Base-by-base conservation (phyloP, 768 basidiomycete species). In the Boletus tylopilopsis region DNA sequence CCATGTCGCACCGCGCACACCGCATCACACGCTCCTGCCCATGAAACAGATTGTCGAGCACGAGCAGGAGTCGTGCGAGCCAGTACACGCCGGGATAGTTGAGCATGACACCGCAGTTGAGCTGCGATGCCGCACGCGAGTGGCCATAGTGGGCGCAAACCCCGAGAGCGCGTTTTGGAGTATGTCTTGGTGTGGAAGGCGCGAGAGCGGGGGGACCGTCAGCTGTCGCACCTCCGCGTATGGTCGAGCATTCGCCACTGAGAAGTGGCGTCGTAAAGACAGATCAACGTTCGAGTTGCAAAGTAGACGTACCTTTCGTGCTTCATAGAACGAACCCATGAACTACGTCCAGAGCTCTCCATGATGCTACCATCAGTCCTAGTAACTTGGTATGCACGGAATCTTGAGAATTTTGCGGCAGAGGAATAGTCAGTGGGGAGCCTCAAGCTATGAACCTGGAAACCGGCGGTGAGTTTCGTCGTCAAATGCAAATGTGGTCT, bases 111-210 rank as follows among this genome's bases (percentile, higher is more conserved):
- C 85, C 86, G 57, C 86, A 89, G 56, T 88, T 87, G 49, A 88
- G 70, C 58, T 91, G 89, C 3, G 87, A 82, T 1, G 84, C 79
- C 2, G 86, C 80, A 56, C 90, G 87, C 2, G 87, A 84, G 55
- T 87, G 82, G 2, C 89, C 87, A 62, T 90, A 93, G 63, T 93
- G 90, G 4, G 85, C 84, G 64, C 91, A 87, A 94, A 95, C 4
- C 90, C 87, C 0, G 87, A 86, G 2, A 92, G 74, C n/a, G 86
- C 86, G 48, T 86, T 91, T 64, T 91, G 89, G n/a, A 93, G 71
- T 6, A 88, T 89, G 62, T 92, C 90, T 57, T 91, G 88, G 47
- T 83, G 79, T 3, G 88, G 87, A 5, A 92, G 78, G 46, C 86
- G 84, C 3, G 85, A 81, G 0, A 95, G 78, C 0, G 82, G 78